phyloP scores from a whole-genome alignment of 768 basidiomycete species.

The Lactifluus volemus region DNA sequence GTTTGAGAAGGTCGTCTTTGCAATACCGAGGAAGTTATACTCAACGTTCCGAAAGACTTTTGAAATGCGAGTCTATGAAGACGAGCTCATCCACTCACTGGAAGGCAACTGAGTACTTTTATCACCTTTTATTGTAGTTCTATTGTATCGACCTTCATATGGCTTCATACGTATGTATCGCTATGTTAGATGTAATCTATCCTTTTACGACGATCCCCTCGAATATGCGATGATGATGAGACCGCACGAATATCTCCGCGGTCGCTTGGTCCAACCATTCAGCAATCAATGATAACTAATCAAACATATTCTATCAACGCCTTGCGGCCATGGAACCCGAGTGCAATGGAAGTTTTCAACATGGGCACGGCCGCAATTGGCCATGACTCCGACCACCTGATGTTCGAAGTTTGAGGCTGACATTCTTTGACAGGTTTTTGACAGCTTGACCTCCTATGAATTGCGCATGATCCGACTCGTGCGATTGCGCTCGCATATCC shows the following conservation, averaged over 20 bases:
- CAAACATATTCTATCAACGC: neutral
- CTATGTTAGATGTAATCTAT: conserved; percentile 2
- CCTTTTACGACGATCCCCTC: neutral
- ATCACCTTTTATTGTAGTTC: neutral
- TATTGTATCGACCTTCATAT: neutral
- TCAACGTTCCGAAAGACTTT: conserved; percentile 9
- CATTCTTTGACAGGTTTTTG: neutral
- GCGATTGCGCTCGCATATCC: neutral
- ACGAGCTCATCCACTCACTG: conserved; percentile 9
- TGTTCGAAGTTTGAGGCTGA: neutral
- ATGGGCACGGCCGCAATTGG: neutral
- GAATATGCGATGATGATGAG: neutral
- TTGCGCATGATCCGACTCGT: conserved; percentile 4
- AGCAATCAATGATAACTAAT: neutral
- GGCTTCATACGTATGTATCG: neutral
- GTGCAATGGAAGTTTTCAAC: neutral
- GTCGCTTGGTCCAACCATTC: neutral
- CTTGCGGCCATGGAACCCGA: neutral
- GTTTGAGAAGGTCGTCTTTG: conserved; percentile 17
- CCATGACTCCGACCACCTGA: neutral
- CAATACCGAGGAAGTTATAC: conserved; percentile 7
- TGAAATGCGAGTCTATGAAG: conserved; percentile 17
- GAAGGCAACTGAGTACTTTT: neutral
- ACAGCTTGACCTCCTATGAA: neutral
- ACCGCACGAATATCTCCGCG: neutral